Evolutionary conservation across 2,329 filamentous ascomycete species (phyloP), one percentile per base, ranked within the genome.

Genomic region (Drechslera avenae): DNA sequence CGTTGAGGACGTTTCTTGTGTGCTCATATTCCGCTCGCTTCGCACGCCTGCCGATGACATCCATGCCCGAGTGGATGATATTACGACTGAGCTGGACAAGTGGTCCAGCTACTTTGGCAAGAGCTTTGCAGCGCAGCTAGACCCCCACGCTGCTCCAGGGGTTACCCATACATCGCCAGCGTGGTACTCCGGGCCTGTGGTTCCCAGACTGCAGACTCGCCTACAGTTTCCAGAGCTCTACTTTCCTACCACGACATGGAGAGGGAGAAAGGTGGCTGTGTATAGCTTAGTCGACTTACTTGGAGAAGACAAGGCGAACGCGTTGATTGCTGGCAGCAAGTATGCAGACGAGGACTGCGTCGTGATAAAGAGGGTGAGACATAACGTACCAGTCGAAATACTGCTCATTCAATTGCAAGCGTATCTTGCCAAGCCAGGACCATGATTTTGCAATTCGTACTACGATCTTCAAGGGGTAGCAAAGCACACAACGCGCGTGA

Each of bases 201-300:
- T 66, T 1, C 61, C 65, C 36, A 62, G 56, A n/a, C 35, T 74
- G 18, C 57, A 68, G 26, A 63, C 68, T 3, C 57, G 64, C 1
- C 14, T 68, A 2, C 55, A 59, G 19, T 72, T 62, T 41, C 64
- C 71, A 2, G 62, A 64, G 21, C 54, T 74, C 5, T 62, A 68
- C 9, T 73, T 67, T 41, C 61, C 52, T 28, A 72, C 62, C 1
- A 64, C 67, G 3, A 18, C 23, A 9, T 75, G 68, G 66, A 46
- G 64, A 35, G 70, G 67, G 6, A 54, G 41, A 7, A 61, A 64
- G 40, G 59, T 75, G 4, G 54, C 71, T 2, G 57, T 75, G 48
- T 74, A 74, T 46, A 69, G 69, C 49, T 48, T 75, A 37, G 36
- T 21, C 9, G 72, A 74, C 47, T 32, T 75, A 44, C 50, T 75